phyloP scores from a whole-genome alignment of 2,329 filamentous ascomycete genomes.

The Pyricularia sp. region DNA sequence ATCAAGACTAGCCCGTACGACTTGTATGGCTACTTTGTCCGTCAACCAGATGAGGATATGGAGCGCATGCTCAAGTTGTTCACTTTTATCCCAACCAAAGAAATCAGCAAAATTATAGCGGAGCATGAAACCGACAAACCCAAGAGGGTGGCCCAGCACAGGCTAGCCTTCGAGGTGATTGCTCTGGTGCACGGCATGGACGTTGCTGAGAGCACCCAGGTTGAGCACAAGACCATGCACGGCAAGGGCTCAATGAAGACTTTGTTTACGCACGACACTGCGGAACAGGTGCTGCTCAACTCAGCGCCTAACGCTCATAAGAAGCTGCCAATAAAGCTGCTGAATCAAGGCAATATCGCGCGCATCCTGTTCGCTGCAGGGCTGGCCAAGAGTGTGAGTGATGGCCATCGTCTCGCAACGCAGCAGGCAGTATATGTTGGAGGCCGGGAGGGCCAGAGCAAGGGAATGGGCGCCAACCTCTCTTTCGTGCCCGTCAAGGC shows the following conservation, averaged over 20 bases:
- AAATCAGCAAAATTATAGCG: constrained; percentile 60
- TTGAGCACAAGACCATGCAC: constrained; percentile 42
- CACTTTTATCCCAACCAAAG: constrained; percentile 68
- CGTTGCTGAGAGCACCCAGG: constrained; percentile 53
- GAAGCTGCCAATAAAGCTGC: constrained; percentile 47
- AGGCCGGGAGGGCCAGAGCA: constrained; percentile 17
- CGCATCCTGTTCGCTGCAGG: constrained; percentile 52
- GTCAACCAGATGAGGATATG: constrained; percentile 72
- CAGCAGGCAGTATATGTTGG: constrained; percentile 53
- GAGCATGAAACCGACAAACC: constrained; percentile 59
- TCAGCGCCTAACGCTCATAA: constrained; percentile 44
- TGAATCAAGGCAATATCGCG: constrained; percentile 44
- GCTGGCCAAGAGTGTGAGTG: constrained; percentile 43
- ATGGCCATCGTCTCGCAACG: constrained; percentile 48
- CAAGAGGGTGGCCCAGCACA: constrained; percentile 71
- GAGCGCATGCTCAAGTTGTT: constrained; percentile 79
- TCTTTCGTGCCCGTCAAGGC: constrained; percentile 53
- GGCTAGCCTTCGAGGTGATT: constrained; percentile 73
- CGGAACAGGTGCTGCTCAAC: constrained; percentile 22
- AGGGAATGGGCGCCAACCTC: constrained; percentile 28
- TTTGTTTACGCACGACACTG: constrained; percentile 8
- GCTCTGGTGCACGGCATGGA: constrained; percentile 65
- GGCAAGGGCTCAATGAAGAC: constrained; percentile 17
- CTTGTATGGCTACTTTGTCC: constrained; percentile 83
- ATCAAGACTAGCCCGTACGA: constrained; percentile 76